phyloP scores from a whole-genome alignment of 2,329 filamentous ascomycete species.

The Chaetomium strumarium region DNA sequence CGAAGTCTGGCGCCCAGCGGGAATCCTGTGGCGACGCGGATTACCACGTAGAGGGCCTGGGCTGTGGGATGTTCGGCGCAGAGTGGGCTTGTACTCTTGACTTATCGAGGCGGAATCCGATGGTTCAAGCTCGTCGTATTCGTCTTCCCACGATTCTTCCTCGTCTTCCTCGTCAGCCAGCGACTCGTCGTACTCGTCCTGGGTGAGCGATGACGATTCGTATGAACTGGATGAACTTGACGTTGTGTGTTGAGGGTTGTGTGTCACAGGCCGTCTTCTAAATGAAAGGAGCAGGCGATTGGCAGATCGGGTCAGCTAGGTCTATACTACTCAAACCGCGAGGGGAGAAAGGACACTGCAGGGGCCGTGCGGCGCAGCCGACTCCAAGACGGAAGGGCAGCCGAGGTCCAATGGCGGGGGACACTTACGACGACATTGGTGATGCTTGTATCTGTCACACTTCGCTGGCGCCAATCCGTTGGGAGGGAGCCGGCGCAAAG shows the following conservation, averaged over 20 bases:
- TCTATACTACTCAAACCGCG: not conserved
- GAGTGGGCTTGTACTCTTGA: constrained; percentile 31
- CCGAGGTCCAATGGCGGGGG: not conserved
- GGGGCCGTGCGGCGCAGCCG: constrained; percentile 21
- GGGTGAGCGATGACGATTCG: constrained; percentile 33
- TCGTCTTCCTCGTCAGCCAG: constrained; percentile 36
- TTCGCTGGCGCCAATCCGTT: constrained; percentile 43
- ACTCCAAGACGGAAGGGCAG: constrained; percentile 1
- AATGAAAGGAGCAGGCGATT: not conserved
- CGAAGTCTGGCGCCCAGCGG: constrained; percentile 31
- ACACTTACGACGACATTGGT: constrained; percentile 36
- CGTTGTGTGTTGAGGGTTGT: constrained; percentile 29
- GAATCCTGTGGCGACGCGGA: constrained; percentile 35
- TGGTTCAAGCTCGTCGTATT: constrained; percentile 48
- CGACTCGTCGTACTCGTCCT: constrained; percentile 28
- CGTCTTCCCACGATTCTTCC: constrained; percentile 34
- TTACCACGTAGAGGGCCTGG: constrained; percentile 34
- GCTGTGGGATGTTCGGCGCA: constrained; percentile 29
- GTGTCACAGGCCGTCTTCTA: constrained; percentile 20
- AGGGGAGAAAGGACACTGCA: not conserved
- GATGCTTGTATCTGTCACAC: constrained; percentile 31
- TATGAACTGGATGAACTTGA: constrained; percentile 28
- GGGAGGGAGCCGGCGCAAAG: constrained; percentile 42
- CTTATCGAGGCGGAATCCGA: constrained; percentile 53
- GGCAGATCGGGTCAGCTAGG: constrained; percentile 12